Evolutionary conservation across 371 early-diverging fungal species (phyloP), one percentile per base, ranked within the genome.

Genomic region (Mucor circinelloides): DNA sequence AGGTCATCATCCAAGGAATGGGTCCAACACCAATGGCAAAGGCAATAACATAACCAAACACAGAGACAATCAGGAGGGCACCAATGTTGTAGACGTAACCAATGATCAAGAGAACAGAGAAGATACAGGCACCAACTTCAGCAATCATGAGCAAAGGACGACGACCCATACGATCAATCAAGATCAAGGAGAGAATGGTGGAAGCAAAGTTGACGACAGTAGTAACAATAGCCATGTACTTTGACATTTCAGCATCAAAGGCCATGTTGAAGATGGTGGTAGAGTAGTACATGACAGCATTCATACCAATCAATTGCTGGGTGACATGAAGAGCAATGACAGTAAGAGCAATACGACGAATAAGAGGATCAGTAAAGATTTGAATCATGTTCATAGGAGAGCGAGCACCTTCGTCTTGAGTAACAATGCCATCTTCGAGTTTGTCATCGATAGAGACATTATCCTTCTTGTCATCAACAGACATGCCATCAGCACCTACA

Each of bases 271-370:
- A 54, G 80, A 89, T 63, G 83, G 87, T 76, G 0, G 91, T 89
- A 17, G 93, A 94, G 71, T 91, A 95, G 69, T 90, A 86, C 67
- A 90, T 79, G 57, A 92, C 85, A 50, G 90, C 93, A 68, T 95
- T 94, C 79, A 97, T 94, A 23, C 95, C 95, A 15, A 89, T 84
- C 15, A 93, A 75, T 77, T 95, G 95, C 70, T 96, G 97, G 23
- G 75, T 65, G 3, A 74, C 73, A 58, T 86, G 84, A 21, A 85
- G 59, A 17, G 71, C 23, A n/a, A 85, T 25, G 25, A 80, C 80
- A 30, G 78, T 76, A 2, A 74, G 10, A 21, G 90, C 83, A 44
- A 94, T 74, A 61, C 89, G 89, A 2, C 78, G 69, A 46, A 82
- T 77, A 34, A 66, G 54, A 28, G 72, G 78, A 42, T 83, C 78